Evolutionary conservation across 805 yeast species (phyloP).

Genomic region (Cyberlindnera mrakii): DNA sequence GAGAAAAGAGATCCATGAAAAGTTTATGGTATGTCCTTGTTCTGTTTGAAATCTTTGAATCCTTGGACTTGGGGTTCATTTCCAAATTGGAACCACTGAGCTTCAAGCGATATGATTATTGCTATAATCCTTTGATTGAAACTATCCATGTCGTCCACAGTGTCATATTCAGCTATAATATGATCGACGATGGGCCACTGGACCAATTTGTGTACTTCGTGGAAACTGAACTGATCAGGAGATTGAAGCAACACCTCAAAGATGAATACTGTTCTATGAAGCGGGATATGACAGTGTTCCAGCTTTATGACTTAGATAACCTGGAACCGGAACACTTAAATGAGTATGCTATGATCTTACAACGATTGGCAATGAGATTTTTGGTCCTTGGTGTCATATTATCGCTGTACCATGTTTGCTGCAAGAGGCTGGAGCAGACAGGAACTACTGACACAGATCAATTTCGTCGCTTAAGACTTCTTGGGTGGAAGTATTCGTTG

Average conservation of each 20-base stretch:
- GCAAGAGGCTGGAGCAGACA: constrained; percentile 12
- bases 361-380: constrained; percentile 9
- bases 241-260: constrained; percentile 7
- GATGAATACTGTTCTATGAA: constrained; percentile 7
- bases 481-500: constrained; percentile 11
- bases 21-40: constrained; percentile 13
- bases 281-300: constrained; percentile 5
- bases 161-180: constrained; percentile 10
- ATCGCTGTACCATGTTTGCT: constrained; percentile 12
- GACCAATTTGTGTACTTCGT: constrained; percentile 11
- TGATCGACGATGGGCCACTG: constrained; percentile 14
- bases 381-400: constrained; percentile 5
- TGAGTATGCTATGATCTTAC: constrained; percentile 6
- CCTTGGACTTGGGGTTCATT: constrained; percentile 13
- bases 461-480: constrained; percentile 3
- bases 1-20: constrained; percentile 10
- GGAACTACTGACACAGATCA: constrained; percentile 5
- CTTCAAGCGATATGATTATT: constrained; percentile 12
- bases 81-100: constrained; percentile 14
- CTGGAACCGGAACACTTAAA: constrained; percentile 4
- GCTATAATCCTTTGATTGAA: constrained; percentile 11
- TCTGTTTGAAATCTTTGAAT: constrained; percentile 10
- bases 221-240: constrained; percentile 5
- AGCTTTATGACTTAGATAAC: constrained; percentile 6
- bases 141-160: constrained; percentile 10